Evolutionary conservation across 768 basidiomycete species (phyloP).

Genomic region (Kwoniella sp.): DNA sequence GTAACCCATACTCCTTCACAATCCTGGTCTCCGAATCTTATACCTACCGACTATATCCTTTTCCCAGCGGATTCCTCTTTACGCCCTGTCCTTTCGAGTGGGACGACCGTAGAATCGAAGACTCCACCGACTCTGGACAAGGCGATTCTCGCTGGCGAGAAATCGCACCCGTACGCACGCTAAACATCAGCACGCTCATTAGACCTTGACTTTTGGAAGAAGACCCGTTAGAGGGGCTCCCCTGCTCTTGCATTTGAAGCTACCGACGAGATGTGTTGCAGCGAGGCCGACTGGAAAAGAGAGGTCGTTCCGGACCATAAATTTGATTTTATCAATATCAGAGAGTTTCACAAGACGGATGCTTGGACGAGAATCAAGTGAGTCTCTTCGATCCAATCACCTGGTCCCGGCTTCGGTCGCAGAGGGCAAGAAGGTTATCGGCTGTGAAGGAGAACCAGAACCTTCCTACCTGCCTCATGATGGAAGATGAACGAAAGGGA

Average conservation of each 20-base stretch:
- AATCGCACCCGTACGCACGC: background rate
- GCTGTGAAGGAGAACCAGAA: too few species aligned
- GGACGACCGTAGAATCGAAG: background rate
- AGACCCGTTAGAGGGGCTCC: too few species aligned
- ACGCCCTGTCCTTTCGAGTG: background rate
- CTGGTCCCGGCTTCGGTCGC: too few species aligned
- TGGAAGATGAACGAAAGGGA: too few species aligned
- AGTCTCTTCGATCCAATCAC: too few species aligned
- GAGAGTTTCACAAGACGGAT: conserved; percentile 86
- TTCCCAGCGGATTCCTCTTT: background rate
- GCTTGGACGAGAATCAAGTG: conserved; percentile 85
- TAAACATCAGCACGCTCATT: too few species aligned
- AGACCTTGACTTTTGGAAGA: too few species aligned
- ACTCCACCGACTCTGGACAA: too few species aligned
- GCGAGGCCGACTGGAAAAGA: conserved; percentile 81
- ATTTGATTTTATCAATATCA: conserved; percentile 96
- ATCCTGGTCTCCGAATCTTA: background rate
- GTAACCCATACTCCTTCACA: too few species aligned
- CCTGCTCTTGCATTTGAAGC: too few species aligned
- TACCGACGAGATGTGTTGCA: conserved; percentile 58
- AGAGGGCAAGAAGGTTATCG: too few species aligned
- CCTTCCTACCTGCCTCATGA: too few species aligned
- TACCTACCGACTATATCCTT: background rate
- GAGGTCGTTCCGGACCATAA: conserved; percentile 98
- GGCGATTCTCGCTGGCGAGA: background rate